Conservation (phyloP, 73 alveolate species). For the Tetrahymena thermophila region DNA sequence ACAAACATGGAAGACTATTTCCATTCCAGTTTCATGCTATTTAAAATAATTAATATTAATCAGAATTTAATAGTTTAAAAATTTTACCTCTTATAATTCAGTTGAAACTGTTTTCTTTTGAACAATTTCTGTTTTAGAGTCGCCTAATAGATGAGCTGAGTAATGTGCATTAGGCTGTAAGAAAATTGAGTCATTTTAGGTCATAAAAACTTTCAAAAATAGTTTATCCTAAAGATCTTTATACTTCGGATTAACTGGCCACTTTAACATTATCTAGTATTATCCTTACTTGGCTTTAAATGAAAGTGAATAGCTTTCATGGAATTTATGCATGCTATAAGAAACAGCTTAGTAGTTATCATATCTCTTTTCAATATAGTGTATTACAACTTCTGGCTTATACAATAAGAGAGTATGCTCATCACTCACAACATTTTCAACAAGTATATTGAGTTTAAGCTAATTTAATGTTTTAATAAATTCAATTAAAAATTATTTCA, state of each 20-base stretch:
- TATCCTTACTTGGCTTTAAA: neutral
- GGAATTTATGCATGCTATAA: neutral
- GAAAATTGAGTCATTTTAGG: neutral
- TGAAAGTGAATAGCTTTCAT: neutral
- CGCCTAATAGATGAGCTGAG: neutral
- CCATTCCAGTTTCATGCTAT: neutral
- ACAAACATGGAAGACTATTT: neutral
- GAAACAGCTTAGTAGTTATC: neutral
- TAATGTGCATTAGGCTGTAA: neutral
- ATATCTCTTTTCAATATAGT: neutral
- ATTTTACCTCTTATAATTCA: neutral
- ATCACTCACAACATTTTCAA: neutral
- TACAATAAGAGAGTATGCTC: neutral
- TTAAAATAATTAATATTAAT: neutral
- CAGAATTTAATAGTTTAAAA: neutral
- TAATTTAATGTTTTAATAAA: neutral
- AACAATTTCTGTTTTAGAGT: neutral
- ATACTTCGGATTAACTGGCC: neutral
- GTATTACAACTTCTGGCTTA: neutral
- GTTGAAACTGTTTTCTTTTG: neutral
- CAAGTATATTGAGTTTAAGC: neutral
- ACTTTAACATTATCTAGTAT: neutral
- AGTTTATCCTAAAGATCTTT: neutral
- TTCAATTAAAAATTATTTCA: neutral
- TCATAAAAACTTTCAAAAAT: neutral